A percentile compares a stretch with the other conserved stretches of the same genome.
Evolutionary conservation across 2,329 filamentous ascomycete species (phyloP).

Genomic region (Lachnellula willkommii): DNA sequence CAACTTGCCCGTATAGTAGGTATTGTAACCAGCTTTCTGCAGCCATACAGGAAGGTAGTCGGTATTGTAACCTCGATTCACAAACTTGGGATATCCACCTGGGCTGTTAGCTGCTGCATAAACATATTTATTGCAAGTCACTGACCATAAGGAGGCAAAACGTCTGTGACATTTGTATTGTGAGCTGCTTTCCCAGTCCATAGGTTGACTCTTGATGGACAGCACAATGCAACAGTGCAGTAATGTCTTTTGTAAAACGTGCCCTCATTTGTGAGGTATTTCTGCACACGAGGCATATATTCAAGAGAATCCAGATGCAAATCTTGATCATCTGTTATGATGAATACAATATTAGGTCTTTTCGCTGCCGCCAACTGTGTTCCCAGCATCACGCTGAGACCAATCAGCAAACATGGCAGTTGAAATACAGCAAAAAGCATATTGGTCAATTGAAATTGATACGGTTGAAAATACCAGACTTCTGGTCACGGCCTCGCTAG

Average conservation of each 20-base stretch:
- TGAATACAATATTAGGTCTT: slow-evolving; percentile 53
- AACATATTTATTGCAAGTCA: background rate
- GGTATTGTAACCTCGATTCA: slow-evolving; percentile 57
- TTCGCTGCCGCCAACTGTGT: slow-evolving; percentile 27
- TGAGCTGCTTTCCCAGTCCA: slow-evolving; percentile 57
- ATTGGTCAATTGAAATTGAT: background rate
- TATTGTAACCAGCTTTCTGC: slow-evolving; percentile 60
- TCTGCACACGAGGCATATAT: slow-evolving; percentile 49
- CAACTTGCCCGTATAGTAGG: slow-evolving; percentile 65
- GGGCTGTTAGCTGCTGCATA: background rate
- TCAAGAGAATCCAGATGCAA: slow-evolving; percentile 51
- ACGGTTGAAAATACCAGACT: too few relatives aligned
- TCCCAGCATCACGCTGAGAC: background rate
- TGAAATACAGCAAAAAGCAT: background rate
- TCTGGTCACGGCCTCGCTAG: too few relatives aligned
- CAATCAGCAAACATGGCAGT: background rate
- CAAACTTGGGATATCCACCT: slow-evolving; percentile 59
- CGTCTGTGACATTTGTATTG: slow-evolving; percentile 54
- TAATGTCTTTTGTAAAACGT: slow-evolving; percentile 52
- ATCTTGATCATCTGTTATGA: slow-evolving; percentile 61
- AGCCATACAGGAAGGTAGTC: slow-evolving; percentile 66
- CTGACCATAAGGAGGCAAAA: slow-evolving; percentile 43
- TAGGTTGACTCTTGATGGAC: slow-evolving; percentile 53
- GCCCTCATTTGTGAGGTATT: slow-evolving; percentile 48
- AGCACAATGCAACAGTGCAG: slow-evolving; percentile 55